Evolutionary conservation across 1,284 basidiomycete species (phyloP), one percentile per base, ranked within the genome.

Genomic region (Ganoderma multipileum): DNA sequence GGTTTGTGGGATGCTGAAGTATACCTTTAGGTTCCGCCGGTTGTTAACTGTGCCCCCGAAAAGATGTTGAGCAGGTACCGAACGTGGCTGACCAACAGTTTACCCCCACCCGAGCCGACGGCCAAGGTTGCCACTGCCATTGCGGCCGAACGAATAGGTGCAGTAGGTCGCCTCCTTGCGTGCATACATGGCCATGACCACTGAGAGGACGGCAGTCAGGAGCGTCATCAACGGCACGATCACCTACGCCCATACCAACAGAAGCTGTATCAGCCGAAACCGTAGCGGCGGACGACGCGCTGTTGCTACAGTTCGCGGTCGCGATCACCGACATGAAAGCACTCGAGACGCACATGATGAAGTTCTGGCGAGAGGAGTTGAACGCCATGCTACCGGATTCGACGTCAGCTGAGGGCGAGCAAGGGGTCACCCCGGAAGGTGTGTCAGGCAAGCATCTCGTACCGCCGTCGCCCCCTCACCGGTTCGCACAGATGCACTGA

Each of bases 51-150:
- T 28, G 28, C 28, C 28, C 20, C 47, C 23, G 11, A 4, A 33
- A 30, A 95, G 93, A 87, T 96, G 62, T 75, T 96, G 54, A 91
- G 89, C 75, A 87, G 95, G 67, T 96, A 94, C 77, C 87, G 82
- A 67, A 87, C 85, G 39, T 96, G 94, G 91, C 78, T 96, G 18
- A 86, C 90, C 66, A 81, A 77, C 55, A 84, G 79, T 69, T 74
- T 87, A 63, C 82, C 84, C 68, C 72, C 80, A 58, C 70, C 80
- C 59, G 85, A 88, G 47, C 67, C 77, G 6, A 71, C 76, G 7
- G 62, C 73, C 3, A 80, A 81, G 68, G 69, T 75, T 6, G 76
- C 75, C 16, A 72, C 80, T n/a, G 75, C 76, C 28, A 71, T 75
- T n/a, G 74, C 78, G 6, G 73, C 76, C 11, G 83, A 86, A 26